These are phyloP conservation scores for Ophiostoma pallidulum DNA, from an alignment of 2,329 filamentous ascomycete species.

Conservation along the genomic window DNA sequence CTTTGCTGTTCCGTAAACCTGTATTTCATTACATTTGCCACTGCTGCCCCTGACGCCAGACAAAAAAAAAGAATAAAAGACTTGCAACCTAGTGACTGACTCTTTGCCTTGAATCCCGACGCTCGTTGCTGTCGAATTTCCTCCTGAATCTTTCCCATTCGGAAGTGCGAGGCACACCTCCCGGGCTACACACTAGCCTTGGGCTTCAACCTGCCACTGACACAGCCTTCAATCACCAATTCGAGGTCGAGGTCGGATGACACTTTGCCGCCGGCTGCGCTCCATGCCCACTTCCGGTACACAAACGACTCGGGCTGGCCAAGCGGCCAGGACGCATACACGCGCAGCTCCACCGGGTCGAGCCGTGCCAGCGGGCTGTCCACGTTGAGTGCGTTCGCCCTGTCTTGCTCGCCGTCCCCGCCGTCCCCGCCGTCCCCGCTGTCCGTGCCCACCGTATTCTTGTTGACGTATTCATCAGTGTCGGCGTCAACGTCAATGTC, in stretches of 20 bases:
- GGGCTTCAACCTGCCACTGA: conserved; percentile 11
- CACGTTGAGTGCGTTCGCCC: conserved; percentile 35
- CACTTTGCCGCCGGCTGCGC: neutral
- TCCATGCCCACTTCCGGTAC: conserved; percentile 13
- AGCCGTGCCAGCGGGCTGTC: conserved; percentile 15
- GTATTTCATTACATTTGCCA: too few relatives aligned
- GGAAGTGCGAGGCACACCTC: too few relatives aligned
- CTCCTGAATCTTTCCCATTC: neutral
- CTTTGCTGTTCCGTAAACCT: too few relatives aligned
- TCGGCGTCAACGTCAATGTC: neutral
- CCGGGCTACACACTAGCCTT: neutral
- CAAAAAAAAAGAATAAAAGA: too few relatives aligned
- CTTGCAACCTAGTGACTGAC: too few relatives aligned
- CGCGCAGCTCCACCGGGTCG: conserved; percentile 11
- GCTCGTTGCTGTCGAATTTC: neutral
- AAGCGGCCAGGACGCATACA: conserved; percentile 15
- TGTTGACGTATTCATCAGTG: neutral
- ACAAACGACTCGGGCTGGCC: neutral
- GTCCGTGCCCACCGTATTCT: neutral
- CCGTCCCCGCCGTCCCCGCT: conserved; percentile 25
- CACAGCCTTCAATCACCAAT: conserved; percentile 11
- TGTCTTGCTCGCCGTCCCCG: conserved; percentile 26
- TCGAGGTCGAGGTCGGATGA: conserved; percentile 7
- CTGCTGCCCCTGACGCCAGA: too few relatives aligned
- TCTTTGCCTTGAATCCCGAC: too few relatives aligned